These are phyloP conservation scores for Cordyceps cicadae DNA, from an alignment of 2,329 filamentous ascomycete genomes.

Conservation along the genomic window DNA sequence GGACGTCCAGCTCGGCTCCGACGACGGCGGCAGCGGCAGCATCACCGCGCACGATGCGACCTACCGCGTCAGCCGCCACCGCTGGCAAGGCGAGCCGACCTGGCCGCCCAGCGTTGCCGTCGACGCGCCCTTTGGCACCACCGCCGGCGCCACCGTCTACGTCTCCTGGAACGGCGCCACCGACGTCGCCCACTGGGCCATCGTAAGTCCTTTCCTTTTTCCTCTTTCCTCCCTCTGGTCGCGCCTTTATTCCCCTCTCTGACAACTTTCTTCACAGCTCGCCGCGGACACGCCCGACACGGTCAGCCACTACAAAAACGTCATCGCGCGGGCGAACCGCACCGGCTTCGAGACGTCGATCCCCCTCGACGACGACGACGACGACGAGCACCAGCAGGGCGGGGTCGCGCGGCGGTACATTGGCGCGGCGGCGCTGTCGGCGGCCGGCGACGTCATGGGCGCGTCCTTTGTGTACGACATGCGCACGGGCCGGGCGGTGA, in stretches of 20 bases:
- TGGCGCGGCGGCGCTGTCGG: constrained; percentile 19
- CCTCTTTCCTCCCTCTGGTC: background rate
- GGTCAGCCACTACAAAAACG: constrained; percentile 18
- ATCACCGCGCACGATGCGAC: constrained; percentile 13
- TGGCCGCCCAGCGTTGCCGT: constrained; percentile 23
- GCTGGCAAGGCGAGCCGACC: constrained; percentile 21
- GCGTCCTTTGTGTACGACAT: constrained; percentile 22
- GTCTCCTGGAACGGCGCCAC: constrained; percentile 26
- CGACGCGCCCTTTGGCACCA: constrained; percentile 18
- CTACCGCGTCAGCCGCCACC: constrained; percentile 21
- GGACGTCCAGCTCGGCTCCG: constrained; percentile 19
- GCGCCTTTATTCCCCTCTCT: constrained; percentile 13
- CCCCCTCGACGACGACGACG: constrained; percentile 14
- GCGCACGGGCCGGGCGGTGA: constrained; percentile 18
- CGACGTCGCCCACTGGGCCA: constrained; percentile 20
- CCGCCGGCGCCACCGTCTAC: constrained; percentile 19
- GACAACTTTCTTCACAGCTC: no score
- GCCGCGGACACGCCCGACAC: constrained; percentile 17
- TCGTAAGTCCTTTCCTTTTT: constrained; percentile 16
- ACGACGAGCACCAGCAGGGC: no score
- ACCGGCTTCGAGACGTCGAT: constrained; percentile 22
- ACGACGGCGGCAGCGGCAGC: no score
- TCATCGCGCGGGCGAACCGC: constrained; percentile 18
- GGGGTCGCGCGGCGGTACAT: constrained; percentile 17
- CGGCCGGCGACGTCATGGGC: constrained; percentile 19